phyloP scores from a whole-genome alignment of 2,329 filamentous ascomycete genomes.

The Microascus cirrosus region DNA sequence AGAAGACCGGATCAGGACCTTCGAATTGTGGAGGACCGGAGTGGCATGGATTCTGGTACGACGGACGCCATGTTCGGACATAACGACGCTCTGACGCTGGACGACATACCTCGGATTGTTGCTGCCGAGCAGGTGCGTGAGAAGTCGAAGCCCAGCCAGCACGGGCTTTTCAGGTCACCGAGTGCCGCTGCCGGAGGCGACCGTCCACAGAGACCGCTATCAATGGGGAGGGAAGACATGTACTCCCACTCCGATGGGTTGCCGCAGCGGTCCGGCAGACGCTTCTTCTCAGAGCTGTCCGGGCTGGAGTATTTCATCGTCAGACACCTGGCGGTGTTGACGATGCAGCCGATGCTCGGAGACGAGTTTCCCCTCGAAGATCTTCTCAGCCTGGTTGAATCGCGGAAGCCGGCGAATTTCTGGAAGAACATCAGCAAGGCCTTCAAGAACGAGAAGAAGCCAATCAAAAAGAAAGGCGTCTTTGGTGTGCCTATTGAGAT shows the following conservation, averaged over 20 bases:
- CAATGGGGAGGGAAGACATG: slow-evolving; percentile 38
- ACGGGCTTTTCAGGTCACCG: slow-evolving; percentile 49
- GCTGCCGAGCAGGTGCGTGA: slow-evolving; percentile 92
- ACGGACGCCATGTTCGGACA: slow-evolving; percentile 80
- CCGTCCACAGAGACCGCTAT: slow-evolving; percentile 51
- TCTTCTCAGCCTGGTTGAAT: slow-evolving; percentile 83
- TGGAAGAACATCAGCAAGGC: slow-evolving; percentile 98
- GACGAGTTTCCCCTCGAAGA: slow-evolving; percentile 90
- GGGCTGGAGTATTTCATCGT: slow-evolving; percentile 96
- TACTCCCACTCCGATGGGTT: slow-evolving; percentile 40
- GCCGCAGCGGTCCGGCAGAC: slow-evolving; percentile 49
- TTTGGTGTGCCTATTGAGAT: slow-evolving; percentile 84
- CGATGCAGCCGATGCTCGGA: slow-evolving; percentile 87
- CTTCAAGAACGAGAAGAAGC: slow-evolving; percentile 79
- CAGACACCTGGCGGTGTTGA: slow-evolving; percentile 84
- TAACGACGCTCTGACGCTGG: slow-evolving; percentile 82
- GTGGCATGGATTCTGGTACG: slow-evolving; percentile 55
- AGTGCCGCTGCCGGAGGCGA: slow-evolving; percentile 10
- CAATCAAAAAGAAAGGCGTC: slow-evolving; percentile 80
- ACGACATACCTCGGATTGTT: slow-evolving; percentile 93
- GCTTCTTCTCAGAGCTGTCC: slow-evolving; percentile 93
- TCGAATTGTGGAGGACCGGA: slow-evolving; percentile 72
- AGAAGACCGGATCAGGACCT: slow-evolving; percentile 30
- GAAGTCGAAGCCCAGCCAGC: slow-evolving; percentile 59
- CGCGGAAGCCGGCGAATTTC: slow-evolving; percentile 77